These are phyloP conservation scores for Mrakia hoshinonis DNA, from an alignment of 768 basidiomycete genomes.

Conservation along the genomic window DNA sequence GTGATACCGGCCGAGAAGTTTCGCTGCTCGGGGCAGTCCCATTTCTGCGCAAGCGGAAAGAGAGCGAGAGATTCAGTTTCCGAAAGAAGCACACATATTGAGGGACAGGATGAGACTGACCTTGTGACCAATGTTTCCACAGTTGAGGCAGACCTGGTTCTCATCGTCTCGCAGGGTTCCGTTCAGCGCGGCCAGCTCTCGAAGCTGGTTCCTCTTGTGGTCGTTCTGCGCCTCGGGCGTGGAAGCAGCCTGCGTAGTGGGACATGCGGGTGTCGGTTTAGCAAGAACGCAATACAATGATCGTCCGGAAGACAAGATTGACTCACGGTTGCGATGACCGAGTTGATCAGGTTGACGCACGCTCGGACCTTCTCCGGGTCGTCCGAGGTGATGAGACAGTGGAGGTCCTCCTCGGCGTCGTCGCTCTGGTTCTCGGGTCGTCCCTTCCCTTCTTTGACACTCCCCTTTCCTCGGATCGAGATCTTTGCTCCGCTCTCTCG, in stretches of 20 bases:
- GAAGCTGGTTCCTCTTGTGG: conserved; percentile 96
- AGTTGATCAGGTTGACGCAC: conserved; percentile 94
- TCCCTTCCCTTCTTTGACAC: conserved; percentile 97
- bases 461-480: conserved; percentile 94
- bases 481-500: conserved; percentile 96
- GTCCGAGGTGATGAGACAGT: conserved; percentile 92
- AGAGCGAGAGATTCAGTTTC: neutral
- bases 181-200: conserved; percentile 92
- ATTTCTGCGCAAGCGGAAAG: conserved; percentile 65
- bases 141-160: conserved; percentile 88
- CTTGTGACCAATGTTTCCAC: conserved; percentile 37
- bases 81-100: neutral
- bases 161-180: conserved; percentile 99
- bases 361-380: conserved; percentile 78
- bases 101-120: conserved; percentile 1
- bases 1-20: conserved; percentile 99
- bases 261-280: neutral
- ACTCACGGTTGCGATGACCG: conserved; percentile 91
- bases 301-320: neutral
- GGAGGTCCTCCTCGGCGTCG: conserved; percentile 96
- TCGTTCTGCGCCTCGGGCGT: conserved; percentile 99
- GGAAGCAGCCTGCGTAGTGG: conserved; percentile 71
- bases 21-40: conserved; percentile 95
- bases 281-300: neutral
- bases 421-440: conserved; percentile 88